phyloP scores from a whole-genome alignment of 495 filamentous ascomycete species.

The Penicillium arizonense region DNA sequence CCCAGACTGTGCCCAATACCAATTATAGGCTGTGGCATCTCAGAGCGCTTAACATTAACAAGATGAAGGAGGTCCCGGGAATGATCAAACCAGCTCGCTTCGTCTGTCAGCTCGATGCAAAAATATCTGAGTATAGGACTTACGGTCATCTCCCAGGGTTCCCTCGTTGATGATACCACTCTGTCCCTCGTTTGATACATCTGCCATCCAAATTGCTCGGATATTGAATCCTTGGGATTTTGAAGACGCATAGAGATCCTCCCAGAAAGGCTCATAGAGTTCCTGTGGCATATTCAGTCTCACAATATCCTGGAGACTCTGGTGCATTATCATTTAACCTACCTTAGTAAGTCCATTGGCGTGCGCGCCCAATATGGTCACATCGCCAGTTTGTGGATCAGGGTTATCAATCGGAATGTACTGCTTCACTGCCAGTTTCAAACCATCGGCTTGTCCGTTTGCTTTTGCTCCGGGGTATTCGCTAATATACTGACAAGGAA shows the following conservation, averaged over 20 bases:
- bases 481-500: constrained; percentile 58
- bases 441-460: constrained; percentile 46
- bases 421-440: constrained; percentile 67
- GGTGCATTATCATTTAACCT: neutral
- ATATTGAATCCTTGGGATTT: constrained; percentile 46
- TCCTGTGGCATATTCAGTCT: constrained; percentile 39
- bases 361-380: constrained; percentile 72
- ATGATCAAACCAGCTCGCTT: constrained; percentile 69
- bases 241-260: constrained; percentile 53
- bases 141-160: constrained; percentile 50
- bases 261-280: constrained; percentile 75
- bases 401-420: constrained; percentile 62
- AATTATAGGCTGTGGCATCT: constrained; percentile 70
- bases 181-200: constrained; percentile 62
- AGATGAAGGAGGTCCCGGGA: constrained; percentile 69
- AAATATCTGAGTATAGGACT: neutral
- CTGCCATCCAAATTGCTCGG: constrained; percentile 69
- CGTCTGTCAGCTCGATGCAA: too few species aligned
- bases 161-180: constrained; percentile 63
- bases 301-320: too few species aligned
- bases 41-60: constrained; percentile 54
- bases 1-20: constrained; percentile 80
- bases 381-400: constrained; percentile 52
- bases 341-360: constrained; percentile 76
- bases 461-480: constrained; percentile 56